phyloP scores from a whole-genome alignment of 2,329 filamentous ascomycete genomes.

The Aureobasidium sp. region DNA sequence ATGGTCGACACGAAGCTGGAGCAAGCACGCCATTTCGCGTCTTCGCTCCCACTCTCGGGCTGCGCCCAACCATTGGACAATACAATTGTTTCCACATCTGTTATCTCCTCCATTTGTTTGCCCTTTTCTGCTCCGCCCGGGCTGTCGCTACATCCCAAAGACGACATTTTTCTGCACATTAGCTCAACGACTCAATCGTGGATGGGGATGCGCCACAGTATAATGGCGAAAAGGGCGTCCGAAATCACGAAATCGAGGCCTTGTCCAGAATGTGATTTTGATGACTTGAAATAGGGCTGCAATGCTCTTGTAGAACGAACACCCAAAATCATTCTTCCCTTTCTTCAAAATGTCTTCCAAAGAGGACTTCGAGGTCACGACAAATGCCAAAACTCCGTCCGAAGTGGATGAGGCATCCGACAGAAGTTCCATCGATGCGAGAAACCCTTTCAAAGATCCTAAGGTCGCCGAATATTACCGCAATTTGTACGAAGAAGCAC shows the following conservation, averaged over 20 bases:
- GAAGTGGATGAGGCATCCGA: background rate
- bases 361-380: background rate
- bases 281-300: background rate
- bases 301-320: background rate
- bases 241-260: background rate
- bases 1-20: background rate
- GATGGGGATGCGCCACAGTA: background rate
- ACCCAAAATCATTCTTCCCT: background rate
- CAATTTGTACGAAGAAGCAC: constrained; percentile 41
- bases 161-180: background rate
- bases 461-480: constrained; percentile 47
- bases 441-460: constrained; percentile 40
- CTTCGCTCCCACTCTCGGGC: background rate
- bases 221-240: background rate
- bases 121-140: background rate
- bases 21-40: constrained; percentile 6
- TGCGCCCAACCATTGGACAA: background rate
- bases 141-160: background rate
- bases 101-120: background rate
- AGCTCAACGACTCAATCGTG: background rate
- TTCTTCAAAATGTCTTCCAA: background rate
- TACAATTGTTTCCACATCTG: background rate
- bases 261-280: background rate
- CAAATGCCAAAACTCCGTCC: background rate
- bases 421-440: constrained; percentile 2